Conservation (phyloP, 2,329 filamentous ascomycete species). For the Neophaeococcomyces mojaviensis region DNA sequence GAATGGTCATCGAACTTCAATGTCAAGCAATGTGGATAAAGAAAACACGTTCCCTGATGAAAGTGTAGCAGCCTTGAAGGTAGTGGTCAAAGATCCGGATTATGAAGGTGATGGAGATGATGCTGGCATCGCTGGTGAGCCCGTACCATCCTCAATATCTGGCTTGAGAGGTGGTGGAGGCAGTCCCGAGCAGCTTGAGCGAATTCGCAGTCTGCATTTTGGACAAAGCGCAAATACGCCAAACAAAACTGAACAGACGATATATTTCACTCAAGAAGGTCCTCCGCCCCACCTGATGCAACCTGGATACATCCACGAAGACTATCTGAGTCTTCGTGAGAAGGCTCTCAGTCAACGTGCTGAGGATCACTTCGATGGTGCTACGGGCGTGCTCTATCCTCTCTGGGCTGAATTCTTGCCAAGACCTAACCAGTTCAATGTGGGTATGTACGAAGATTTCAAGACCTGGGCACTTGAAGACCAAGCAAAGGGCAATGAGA, state of each 20-base stretch:
- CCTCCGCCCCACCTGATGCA: neutral
- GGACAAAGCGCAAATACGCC: conserved; percentile 9
- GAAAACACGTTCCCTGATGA: conserved; percentile 23
- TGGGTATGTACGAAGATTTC: conserved; percentile 69
- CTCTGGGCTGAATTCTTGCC: conserved; percentile 66
- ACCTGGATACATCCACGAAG: conserved; percentile 8
- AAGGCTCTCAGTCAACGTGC: conserved; percentile 7
- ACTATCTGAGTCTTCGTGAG: conserved; percentile 4
- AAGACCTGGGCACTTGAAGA: conserved; percentile 60
- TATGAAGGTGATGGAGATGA: conserved; percentile 9
- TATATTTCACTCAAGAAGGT: conserved; percentile 20
- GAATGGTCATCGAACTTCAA: conserved; percentile 7
- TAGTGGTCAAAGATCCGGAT: conserved; percentile 18
- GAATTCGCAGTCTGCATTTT: conserved; percentile 14
- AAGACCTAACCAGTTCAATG: conserved; percentile 61
- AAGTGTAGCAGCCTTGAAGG: conserved; percentile 20
- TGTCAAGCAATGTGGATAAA: conserved; percentile 10
- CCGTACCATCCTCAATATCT: conserved; percentile 4
- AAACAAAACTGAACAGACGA: conserved; percentile 12
- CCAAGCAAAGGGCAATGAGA: conserved; percentile 42
- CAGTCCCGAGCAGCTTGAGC: conserved; percentile 19
- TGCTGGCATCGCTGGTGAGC: conserved; percentile 6
- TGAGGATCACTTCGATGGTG: conserved; percentile 31
- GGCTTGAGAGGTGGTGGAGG: conserved; percentile 19
- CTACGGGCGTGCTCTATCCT: conserved; percentile 49